Base-by-base conservation (phyloP, 1,139 yeast species). In the Protomyces lactucae-debilis region DNA sequence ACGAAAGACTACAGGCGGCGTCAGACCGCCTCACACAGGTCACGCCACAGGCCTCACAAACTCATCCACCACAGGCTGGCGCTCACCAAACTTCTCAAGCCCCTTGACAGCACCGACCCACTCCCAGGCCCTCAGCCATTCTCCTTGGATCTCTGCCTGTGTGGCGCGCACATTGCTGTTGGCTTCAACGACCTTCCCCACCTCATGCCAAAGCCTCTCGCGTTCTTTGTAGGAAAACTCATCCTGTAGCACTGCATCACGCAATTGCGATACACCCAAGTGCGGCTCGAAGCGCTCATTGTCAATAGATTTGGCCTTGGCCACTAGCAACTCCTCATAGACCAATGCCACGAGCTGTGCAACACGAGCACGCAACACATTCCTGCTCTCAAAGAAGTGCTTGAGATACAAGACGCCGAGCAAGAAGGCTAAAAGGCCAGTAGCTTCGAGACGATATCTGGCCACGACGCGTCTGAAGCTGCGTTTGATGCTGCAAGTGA, bases 101-200 rank as follows among this genome's bases (percentile, higher is more conserved):
- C 46, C 48, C n/a, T 57, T 51, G 21, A 60, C 59, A 2, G 59
- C 59, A 45, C 59, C 59, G n/a, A 86, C 80, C 96, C 96, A 91
- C 72, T 89, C 90, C 96, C 96, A 90, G 39, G 89, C 90, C 71
- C 85, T 84, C 84, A 87, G 84, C 67, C 90, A 87, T 70, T 90
- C 97, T 3, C 97, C 97, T 70, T 86, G 88, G 52, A 85, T 79
- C 72, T 91, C 97, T 67, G 83, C 75, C 67, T 85, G 82, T 59
- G 83, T 79, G 55, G 79, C 77, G 54, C 83, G 79, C 36, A 90
- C 82, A 70, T 86, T 86, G 40, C 86, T 76, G 71, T 89, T 87
- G 63, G 77, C 75, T 71, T 91, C 97, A 10, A 93, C 82, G 57
- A 77, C 79, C 48, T 76, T 75, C 60, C 81, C 79, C 1, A 91